These are phyloP conservation scores for Pseudocercospora fuligena DNA, from an alignment of 2,329 filamentous ascomycete genomes.

Conservation along the genomic window DNA sequence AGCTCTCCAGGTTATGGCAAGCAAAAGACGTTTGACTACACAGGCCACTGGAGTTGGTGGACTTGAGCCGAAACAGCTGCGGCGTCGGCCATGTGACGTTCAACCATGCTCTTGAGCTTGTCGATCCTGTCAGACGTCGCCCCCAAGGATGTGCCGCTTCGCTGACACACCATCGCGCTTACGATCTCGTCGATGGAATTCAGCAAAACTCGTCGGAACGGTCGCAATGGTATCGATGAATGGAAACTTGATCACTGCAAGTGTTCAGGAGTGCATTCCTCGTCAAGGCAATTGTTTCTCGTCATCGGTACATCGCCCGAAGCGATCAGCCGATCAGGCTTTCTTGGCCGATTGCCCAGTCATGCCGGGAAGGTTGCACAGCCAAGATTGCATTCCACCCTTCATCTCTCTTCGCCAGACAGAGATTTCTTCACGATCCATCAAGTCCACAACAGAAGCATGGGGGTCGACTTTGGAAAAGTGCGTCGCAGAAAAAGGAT, in stretches of 20 bases:
- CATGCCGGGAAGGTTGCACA: background rate
- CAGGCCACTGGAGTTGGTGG: slow-evolving; percentile 27
- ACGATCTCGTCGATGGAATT: background rate
- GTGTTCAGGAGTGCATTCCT: background rate
- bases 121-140: slow-evolving; percentile 4
- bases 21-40: slow-evolving; percentile 21
- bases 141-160: background rate
- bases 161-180: background rate
- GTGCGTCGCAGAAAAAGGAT: too few species aligned
- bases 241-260: background rate
- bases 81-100: background rate
- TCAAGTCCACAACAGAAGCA: background rate
- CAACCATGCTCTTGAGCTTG: background rate
- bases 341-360: background rate
- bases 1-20: slow-evolving; percentile 8
- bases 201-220: background rate
- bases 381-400: background rate
- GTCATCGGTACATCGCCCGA: background rate
- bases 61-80: slow-evolving; percentile 19
- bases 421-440: background rate
- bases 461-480: background rate
- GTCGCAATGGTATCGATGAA: background rate
- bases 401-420: background rate
- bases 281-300: background rate
- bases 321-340: background rate